Base-by-base conservation (phyloP, 352 stramenopile genomes). In the Phytophthora cactorum region DNA sequence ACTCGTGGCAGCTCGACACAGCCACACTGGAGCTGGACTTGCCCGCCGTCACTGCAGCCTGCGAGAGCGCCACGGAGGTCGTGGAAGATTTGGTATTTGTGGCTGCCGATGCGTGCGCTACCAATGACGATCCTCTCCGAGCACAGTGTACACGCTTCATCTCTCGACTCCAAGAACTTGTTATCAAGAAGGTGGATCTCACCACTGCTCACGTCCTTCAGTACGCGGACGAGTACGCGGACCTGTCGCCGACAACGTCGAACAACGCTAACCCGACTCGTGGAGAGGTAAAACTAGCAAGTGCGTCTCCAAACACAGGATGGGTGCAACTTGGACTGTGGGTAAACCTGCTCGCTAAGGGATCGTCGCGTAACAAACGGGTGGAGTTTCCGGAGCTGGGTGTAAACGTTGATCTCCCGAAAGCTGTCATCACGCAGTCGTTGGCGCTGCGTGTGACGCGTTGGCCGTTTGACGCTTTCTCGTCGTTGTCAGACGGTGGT, bases 361-460 rank as follows among this genome's bases (percentile, higher is more conserved):
- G 82, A 0, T 90, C 78, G 7, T 90, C 80, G 1, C 84, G 86
- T 3, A 91, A 88, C 71, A 92, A 92, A 47, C 78, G 79, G 27
- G 86, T 95, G 29, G 84, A 95, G 59, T 95, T 95, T 41, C 38
- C 62, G 0, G 83, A 91, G 38, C 71, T 92, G 15, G 83, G 84
- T 7, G 58, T 89, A 5, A 75, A 72, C 15, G 79, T 95, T 11
- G 86, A 95, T 53, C 66, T 93, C n/a, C 84, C 86, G 0, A 95
- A 95, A 66, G 81, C 86, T 50, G 73, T 93, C 9, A 82, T 93
- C 49, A 69, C 90, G 38, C 86, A 95, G 68, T 90, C 84, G n/a
- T 64, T 95, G 3, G 86, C 84, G 15, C 59, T 93, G 12, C 86
- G 84, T 6, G 76, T 86, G 3, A 81, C 77, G 0, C 84, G 84